Evolutionary conservation across 1,139 yeast species (phyloP).

Genomic region (Magnusiomyces suaveolens): DNA sequence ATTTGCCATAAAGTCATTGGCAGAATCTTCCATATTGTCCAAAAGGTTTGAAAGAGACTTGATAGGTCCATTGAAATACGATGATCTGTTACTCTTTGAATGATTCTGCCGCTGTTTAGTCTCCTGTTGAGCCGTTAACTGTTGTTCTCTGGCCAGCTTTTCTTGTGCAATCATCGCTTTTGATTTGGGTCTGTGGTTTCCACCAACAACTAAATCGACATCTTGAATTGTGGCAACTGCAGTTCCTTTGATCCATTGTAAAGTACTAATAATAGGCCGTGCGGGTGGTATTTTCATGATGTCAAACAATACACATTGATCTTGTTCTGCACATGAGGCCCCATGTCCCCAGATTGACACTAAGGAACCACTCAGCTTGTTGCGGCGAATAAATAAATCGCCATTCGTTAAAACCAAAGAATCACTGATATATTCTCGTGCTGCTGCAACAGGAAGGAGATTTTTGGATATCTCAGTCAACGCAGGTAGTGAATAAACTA

Average conservation of each 20-base stretch:
- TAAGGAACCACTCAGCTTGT: constrained; percentile 48
- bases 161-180: constrained; percentile 26
- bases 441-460: constrained; percentile 36
- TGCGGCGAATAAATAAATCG: constrained; percentile 55
- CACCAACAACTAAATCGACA: constrained; percentile 35
- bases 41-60: constrained; percentile 27
- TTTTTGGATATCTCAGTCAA: constrained; percentile 40
- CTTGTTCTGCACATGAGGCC: constrained; percentile 22
- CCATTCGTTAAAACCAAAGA: constrained; percentile 58
- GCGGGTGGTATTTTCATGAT: constrained; percentile 48
- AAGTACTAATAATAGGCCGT: constrained; percentile 69
- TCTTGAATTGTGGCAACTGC: constrained; percentile 52
- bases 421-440: constrained; percentile 32
- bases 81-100: constrained; percentile 13
- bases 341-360: constrained; percentile 40
- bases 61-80: constrained; percentile 19
- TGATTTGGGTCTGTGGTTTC: constrained; percentile 33
- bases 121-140: constrained; percentile 14
- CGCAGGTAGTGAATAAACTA: constrained; percentile 44
- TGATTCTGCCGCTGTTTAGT: constrained; percentile 11
- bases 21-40: constrained; percentile 27
- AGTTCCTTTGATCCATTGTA: constrained; percentile 83
- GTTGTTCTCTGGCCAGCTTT: constrained; percentile 20
- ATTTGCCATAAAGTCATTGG: constrained; percentile 27
- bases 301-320: constrained; percentile 36